Conservation (phyloP, 108 stramenopile species). For the Skeletonema grethae region DNA sequence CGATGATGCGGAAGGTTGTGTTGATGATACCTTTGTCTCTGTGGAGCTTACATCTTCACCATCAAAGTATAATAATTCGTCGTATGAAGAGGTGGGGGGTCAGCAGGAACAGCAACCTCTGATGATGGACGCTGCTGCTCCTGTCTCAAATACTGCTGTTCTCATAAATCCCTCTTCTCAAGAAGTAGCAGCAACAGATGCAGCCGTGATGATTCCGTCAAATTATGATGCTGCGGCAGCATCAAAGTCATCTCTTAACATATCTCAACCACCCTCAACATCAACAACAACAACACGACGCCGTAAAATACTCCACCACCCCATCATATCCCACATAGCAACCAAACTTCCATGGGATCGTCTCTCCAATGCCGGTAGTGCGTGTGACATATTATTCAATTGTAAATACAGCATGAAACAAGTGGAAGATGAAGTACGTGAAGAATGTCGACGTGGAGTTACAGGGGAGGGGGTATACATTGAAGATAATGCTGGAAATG, state of each 20-base stretch:
- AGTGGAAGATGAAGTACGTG: slow-evolving; percentile 54
- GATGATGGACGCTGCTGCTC: neutral
- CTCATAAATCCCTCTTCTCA: neutral
- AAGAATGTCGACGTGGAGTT: slow-evolving; percentile 19
- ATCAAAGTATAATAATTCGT: neutral
- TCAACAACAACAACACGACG: neutral
- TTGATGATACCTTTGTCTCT: neutral
- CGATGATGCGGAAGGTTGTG: neutral
- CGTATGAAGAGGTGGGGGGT: neutral
- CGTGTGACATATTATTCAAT: slow-evolving; percentile 49
- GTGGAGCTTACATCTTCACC: neutral
- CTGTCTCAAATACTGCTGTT: neutral
- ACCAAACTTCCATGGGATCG: slow-evolving; percentile 46
- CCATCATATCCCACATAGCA: slow-evolving; percentile 26
- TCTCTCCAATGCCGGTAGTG: slow-evolving; percentile 23
- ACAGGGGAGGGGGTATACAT: neutral
- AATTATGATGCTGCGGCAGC: neutral
- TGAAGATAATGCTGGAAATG: neutral
- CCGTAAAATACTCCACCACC: slow-evolving; percentile 30
- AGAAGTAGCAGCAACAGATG: neutral
- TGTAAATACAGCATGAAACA: slow-evolving; percentile 51
- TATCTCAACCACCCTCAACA: neutral
- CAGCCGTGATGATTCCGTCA: neutral
- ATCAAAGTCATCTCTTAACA: neutral
- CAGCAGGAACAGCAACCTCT: neutral